Conservation (phyloP, 2,329 filamentous ascomycete species). For the Setomelanomma holmii region DNA sequence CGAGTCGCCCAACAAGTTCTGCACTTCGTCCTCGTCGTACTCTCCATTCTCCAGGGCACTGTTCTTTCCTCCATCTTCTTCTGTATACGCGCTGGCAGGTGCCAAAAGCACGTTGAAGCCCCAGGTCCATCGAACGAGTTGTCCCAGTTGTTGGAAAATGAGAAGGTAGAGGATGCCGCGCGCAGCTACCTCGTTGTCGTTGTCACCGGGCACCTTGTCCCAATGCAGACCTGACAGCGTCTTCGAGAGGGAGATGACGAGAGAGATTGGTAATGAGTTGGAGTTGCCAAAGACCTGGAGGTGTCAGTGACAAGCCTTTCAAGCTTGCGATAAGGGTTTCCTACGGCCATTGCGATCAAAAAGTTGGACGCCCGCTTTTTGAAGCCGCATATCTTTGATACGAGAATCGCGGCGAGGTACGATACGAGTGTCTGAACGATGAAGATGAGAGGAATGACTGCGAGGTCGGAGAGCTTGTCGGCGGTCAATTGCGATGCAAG, state of each 20-base stretch:
- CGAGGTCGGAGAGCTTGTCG: slow-evolving; percentile 86
- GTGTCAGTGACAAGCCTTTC: slow-evolving; percentile 24
- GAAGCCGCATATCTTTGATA: slow-evolving; percentile 81
- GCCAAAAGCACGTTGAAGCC: slow-evolving; percentile 95
- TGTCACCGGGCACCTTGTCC: slow-evolving; percentile 89
- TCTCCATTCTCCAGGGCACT: slow-evolving; percentile 58
- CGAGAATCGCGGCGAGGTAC: slow-evolving; percentile 73
- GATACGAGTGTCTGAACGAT: slow-evolving; percentile 86
- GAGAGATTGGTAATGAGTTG: slow-evolving; percentile 94
- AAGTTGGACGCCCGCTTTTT: slow-evolving; percentile 89
- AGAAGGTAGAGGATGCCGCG: slow-evolving; percentile 93
- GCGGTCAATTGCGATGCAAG: slow-evolving; percentile 92
- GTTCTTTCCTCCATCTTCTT: slow-evolving; percentile 61
- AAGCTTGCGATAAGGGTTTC: slow-evolving; percentile 26
- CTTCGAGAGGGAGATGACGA: slow-evolving; percentile 91
- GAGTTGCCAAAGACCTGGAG: slow-evolving; percentile 89
- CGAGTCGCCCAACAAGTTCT: slow-evolving; percentile 49
- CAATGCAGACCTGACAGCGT: slow-evolving; percentile 92
- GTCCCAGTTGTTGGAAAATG: slow-evolving; percentile 96
- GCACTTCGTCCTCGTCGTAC: slow-evolving; percentile 59
- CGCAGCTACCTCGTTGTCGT: slow-evolving; percentile 92
- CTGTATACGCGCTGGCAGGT: slow-evolving; percentile 75
- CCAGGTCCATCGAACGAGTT: slow-evolving; percentile 97
- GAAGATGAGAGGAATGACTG: slow-evolving; percentile 95
- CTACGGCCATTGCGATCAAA: slow-evolving; percentile 89